phyloP scores from a whole-genome alignment of 2,329 filamentous ascomycete genomes.

The Verticillium klebahnii region DNA sequence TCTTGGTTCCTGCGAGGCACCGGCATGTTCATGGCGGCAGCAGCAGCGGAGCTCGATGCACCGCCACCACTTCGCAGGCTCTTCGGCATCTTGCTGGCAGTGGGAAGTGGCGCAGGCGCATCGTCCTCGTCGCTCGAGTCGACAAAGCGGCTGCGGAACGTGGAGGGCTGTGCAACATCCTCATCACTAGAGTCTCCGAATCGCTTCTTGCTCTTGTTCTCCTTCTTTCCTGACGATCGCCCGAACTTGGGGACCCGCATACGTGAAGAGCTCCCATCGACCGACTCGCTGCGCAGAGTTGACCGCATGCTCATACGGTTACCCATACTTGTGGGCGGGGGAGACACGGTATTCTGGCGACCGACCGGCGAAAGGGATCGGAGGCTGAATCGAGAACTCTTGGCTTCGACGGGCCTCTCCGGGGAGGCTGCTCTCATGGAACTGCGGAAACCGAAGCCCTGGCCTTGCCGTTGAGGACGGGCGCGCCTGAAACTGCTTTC shows the following conservation, averaged over 20 bases:
- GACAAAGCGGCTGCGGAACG: conserved; percentile 57
- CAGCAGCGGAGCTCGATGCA: conserved; percentile 27
- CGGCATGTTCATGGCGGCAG: conserved; percentile 27
- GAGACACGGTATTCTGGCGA: conserved; percentile 38
- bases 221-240: conserved; percentile 29
- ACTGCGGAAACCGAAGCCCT: conserved; percentile 59
- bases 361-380: conserved; percentile 61
- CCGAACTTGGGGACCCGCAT: conserved; percentile 40
- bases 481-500: conserved; percentile 79
- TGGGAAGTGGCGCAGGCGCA: conserved; percentile 67
- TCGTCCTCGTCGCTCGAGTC: conserved; percentile 65
- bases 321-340: conserved; percentile 33
- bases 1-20: conserved; percentile 34
- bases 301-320: conserved; percentile 34
- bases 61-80: conserved; percentile 20
- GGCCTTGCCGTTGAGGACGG: conserved; percentile 37
- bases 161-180: conserved; percentile 30
- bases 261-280: conserved; percentile 27
- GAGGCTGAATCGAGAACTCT: conserved; percentile 54
- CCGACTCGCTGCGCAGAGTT: conserved; percentile 37
- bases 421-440: conserved; percentile 61
- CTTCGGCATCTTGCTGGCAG: conserved; percentile 48
- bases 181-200: conserved; percentile 63
- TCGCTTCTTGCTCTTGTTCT: conserved; percentile 42
- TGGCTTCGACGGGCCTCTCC: conserved; percentile 24